Conservation (phyloP, 1,284 basidiomycete species). For the Macrocybe sp. region DNA sequence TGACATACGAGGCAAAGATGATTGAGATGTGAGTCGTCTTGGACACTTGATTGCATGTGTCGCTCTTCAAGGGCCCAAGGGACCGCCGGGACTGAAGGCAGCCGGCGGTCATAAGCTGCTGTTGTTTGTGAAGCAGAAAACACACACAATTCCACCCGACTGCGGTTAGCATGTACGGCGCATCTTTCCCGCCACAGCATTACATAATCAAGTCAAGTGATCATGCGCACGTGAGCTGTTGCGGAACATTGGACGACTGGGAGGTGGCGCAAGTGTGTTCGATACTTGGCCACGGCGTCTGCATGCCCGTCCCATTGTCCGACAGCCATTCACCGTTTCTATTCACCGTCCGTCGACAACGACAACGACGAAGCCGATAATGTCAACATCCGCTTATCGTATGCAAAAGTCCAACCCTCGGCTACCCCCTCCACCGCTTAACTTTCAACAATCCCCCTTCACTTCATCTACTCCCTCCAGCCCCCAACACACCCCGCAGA, state of each 20-base stretch:
- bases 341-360: conserved; percentile 5
- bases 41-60: too few relatives aligned
- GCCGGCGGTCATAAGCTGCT: conserved; percentile 12
- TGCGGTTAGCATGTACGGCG: too few relatives aligned
- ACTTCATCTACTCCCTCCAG: conserved; percentile 39
- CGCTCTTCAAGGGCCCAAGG: background rate
- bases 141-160: too few relatives aligned
- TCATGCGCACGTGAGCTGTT: too few relatives aligned
- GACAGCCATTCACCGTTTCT: background rate
- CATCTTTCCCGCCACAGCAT: too few relatives aligned
- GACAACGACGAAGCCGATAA: conserved; percentile 38
- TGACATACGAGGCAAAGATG: too few relatives aligned
- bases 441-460: conserved; percentile 42
- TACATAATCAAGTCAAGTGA: too few relatives aligned
- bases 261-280: too few relatives aligned
- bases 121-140: too few relatives aligned
- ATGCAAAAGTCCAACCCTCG: conserved; percentile 59
- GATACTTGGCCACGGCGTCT: conserved; percentile 2
- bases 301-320: conserved; percentile 3
- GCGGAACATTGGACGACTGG: too few relatives aligned
- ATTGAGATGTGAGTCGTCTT: too few relatives aligned
- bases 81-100: conserved; percentile 11
- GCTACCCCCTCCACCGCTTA: conserved; percentile 58
- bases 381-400: conserved; percentile 40
- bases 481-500: conserved; percentile 39